Conservation (phyloP, 1,139 yeast species). For the Pichia sp. region DNA sequence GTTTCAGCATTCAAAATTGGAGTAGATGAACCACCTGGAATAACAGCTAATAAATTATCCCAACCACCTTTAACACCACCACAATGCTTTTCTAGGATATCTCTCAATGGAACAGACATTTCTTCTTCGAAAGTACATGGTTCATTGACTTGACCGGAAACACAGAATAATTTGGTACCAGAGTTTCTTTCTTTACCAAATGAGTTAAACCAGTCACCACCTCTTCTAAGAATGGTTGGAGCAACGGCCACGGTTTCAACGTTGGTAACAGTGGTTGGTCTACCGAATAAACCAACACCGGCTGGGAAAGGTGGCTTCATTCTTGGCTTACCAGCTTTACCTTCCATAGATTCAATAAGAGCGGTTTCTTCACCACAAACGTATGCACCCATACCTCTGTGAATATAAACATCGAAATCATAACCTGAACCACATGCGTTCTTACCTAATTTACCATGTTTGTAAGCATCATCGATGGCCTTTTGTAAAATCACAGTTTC, state of each 20-base stretch:
- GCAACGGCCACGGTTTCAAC: conserved; percentile 87
- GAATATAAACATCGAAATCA: conserved; percentile 72
- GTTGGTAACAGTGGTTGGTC: conserved; percentile 84
- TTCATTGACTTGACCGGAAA: conserved; percentile 83
- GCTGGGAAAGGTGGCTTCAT: conserved; percentile 93
- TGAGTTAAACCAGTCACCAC: conserved; percentile 76
- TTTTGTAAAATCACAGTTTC: conserved; percentile 64
- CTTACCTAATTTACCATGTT: conserved; percentile 70
- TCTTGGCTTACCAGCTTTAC: conserved; percentile 89
- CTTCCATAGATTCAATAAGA: conserved; percentile 77
- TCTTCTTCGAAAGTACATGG: conserved; percentile 92
- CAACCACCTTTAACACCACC: conserved; percentile 89
- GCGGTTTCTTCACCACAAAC: conserved; percentile 91
- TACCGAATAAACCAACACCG: conserved; percentile 83
- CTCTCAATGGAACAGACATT: conserved; percentile 80
- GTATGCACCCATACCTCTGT: conserved; percentile 90
- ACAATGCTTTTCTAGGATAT: conserved; percentile 77
- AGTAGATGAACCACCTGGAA: conserved; percentile 86
- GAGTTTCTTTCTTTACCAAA: conserved; percentile 79
- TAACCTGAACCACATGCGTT: conserved; percentile 84
- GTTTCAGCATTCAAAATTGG: conserved; percentile 65
- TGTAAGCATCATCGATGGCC: conserved; percentile 82
- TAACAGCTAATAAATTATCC: conserved; percentile 79
- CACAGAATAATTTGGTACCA: conserved; percentile 78
- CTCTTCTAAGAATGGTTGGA: conserved; percentile 82